Conservation (phyloP, 371 early-diverging fungal species). For the Saksenaea vasiformis region DNA sequence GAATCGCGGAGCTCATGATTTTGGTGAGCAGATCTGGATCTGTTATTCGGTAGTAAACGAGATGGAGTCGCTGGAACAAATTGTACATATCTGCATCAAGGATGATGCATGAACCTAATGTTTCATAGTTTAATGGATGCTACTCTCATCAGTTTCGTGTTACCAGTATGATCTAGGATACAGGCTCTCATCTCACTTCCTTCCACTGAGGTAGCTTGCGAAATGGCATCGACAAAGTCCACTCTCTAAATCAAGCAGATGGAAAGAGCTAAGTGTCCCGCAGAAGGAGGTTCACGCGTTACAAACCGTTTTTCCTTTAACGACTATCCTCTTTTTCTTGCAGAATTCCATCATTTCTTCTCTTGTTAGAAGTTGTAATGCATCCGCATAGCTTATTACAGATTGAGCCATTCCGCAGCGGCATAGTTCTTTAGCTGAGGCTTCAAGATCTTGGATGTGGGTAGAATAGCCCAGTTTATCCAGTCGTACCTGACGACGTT, state of each 20-base stretch:
- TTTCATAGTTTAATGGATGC: neutral
- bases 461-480: slow-evolving; percentile 37
- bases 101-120: slow-evolving; percentile 41
- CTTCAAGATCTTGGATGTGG: slow-evolving; percentile 28
- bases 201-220: slow-evolving; percentile 15
- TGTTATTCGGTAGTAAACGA: slow-evolving; percentile 52
- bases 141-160: neutral
- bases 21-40: slow-evolving; percentile 26
- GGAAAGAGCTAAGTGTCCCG: neutral
- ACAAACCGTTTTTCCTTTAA: neutral
- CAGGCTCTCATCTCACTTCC: slow-evolving; percentile 7
- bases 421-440: slow-evolving; percentile 17
- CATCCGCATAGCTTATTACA: slow-evolving; percentile 27
- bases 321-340: neutral
- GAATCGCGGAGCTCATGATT: slow-evolving; percentile 54
- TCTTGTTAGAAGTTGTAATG: slow-evolving; percentile 33
- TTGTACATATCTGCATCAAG: slow-evolving; percentile 25
- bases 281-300: neutral
- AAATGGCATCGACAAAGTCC: neutral
- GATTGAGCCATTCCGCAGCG: neutral
- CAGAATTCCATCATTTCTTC: slow-evolving; percentile 29
- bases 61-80: slow-evolving; percentile 52
- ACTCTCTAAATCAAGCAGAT: neutral
- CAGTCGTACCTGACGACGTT: slow-evolving; percentile 51
- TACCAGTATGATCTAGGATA: neutral